Evolutionary conservation across 352 stramenopile genomes (phyloP), one percentile per base, ranked within the genome.

Genomic region (Phytopythium ostracodes): DNA sequence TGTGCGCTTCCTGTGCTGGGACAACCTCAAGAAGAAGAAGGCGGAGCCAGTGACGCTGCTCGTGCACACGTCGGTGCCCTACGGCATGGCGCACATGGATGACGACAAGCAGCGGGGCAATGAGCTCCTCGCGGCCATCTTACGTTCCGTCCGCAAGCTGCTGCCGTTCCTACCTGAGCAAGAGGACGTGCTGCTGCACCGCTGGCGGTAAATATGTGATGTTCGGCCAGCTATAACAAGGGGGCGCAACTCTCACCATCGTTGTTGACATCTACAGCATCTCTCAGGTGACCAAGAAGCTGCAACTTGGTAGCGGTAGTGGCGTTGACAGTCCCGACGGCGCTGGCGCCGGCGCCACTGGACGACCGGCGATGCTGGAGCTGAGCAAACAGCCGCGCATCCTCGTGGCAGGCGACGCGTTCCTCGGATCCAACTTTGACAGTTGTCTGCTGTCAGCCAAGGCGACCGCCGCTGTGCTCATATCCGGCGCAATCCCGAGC

Each of bases 1-100:
- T 53, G 73, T 92, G 31, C 83, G 79, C n/a, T 92, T 86, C 60
- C 53, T 92, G 40, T 92, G 81, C 64, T 92, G 83, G 81, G 83
- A 92, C 63, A 81, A 87, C 42, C 59, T 85, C 14, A 92, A 92
- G 65, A 89, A 89, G 40, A 43, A 73, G 1, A 54, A 36, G 10
- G 47, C 44, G 5, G 44, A 62, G 4, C 29, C 63, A 22, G 67
- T 71, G 24, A 55, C 79, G 29, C 60, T 92, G 50, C 63, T 92
- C 10, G 80, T 90, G 36, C 83, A 90, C 66, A 90, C 83, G 15
- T 81, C 80, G 2, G 83, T 90, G 40, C 63, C 61, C 2, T 92
- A 88, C 56, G 83, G 80, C 0, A 55, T 75, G 33, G 62, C 73
- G 12, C 73, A 82, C 67, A 89, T 92, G 77, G 73, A 90, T 60